These are phyloP conservation scores for Marchantia polymorpha DNA, from an alignment of 225 moss, liverwort and hornwort species.

Conservation along the genomic window DNA sequence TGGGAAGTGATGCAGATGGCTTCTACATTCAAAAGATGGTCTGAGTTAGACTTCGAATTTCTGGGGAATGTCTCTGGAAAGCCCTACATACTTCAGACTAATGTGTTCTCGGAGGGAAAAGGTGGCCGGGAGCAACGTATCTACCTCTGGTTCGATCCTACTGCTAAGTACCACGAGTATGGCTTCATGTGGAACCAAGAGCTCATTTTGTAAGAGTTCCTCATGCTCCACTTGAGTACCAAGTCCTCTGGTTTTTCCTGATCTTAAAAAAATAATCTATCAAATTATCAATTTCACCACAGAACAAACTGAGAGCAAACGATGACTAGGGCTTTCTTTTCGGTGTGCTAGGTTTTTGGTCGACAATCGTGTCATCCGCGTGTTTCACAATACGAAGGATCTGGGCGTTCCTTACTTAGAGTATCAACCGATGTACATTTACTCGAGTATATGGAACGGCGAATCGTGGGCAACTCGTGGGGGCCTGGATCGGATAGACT, in stretches of 20 bases:
- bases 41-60: conserved; percentile 11
- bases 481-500: conserved; percentile 55
- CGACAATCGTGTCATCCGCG: conserved; percentile 52
- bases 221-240: not conserved
- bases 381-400: conserved; percentile 53
- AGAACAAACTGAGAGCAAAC: no score
- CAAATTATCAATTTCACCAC: no score
- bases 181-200: conserved; percentile 60
- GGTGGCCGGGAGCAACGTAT: conserved; percentile 47
- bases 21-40: not conserved
- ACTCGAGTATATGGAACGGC: conserved; percentile 66
- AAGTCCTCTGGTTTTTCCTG: no score
- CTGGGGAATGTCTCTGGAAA: conserved; percentile 12
- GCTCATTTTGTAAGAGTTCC: conserved; percentile 40
- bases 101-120: conserved; percentile 18
- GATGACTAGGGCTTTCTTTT: no score
- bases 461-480: conserved; percentile 66
- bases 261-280: no score
- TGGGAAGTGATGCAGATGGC: not conserved
- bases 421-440: conserved; percentile 70
- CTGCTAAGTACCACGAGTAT: conserved; percentile 48
- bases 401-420: conserved; percentile 56
- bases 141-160: conserved; percentile 58
- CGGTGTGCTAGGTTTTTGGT: conserved; percentile 54
- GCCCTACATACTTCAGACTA: conserved; percentile 20